Evolutionary conservation across 768 basidiomycete genomes (phyloP).

Genomic region (Auricularia sp.): DNA sequence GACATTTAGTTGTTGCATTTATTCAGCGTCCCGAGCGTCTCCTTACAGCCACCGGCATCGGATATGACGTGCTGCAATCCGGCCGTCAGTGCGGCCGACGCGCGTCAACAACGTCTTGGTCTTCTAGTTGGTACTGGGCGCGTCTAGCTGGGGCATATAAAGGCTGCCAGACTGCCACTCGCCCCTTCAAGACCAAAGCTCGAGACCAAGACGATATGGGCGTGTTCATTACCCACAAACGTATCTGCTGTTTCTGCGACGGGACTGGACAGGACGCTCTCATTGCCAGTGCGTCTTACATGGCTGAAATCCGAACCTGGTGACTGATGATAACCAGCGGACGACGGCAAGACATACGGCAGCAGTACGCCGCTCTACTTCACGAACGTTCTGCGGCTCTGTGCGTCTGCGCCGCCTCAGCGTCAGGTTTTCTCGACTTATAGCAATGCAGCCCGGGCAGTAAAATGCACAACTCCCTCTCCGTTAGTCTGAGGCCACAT

Average conservation of each 20-base stretch:
- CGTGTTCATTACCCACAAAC: not conserved
- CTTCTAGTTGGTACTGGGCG: too few species aligned
- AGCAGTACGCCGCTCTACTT: not conserved
- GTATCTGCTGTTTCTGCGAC: not conserved
- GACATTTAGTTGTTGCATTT: too few species aligned
- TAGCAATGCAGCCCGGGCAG: not conserved
- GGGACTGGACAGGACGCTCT: not conserved
- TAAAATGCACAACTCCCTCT: not conserved
- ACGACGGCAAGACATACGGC: not conserved
- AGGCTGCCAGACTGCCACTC: too few species aligned
- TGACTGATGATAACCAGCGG: not conserved
- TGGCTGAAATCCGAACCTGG: not conserved
- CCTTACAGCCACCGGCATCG: too few species aligned
- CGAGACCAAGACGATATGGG: too few species aligned
- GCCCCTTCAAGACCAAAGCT: too few species aligned
- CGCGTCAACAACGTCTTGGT: too few species aligned
- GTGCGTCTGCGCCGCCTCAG: not conserved
- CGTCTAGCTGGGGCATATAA: too few species aligned
- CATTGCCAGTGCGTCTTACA: not conserved
- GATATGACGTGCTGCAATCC: too few species aligned
- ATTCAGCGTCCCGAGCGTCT: too few species aligned
- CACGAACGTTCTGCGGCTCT: not conserved
- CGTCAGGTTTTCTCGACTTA: not conserved
- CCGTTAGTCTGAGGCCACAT: not conserved
- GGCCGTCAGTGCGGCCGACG: too few species aligned